These are phyloP conservation scores for Saturnispora dispora DNA, from an alignment of 805 yeast genomes.

Conservation along the genomic window DNA sequence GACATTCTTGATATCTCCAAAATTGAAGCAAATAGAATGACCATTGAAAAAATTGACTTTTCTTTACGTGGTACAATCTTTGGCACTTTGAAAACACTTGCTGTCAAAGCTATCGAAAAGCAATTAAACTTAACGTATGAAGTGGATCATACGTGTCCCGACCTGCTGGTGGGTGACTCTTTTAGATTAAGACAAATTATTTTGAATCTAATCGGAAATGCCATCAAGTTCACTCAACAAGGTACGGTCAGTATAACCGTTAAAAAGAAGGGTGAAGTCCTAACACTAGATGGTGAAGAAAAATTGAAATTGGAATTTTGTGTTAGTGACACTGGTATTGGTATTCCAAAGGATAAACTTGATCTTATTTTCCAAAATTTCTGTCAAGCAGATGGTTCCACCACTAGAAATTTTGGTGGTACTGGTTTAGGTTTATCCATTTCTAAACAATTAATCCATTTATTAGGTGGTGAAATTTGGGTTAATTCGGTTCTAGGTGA, in stretches of 20 bases:
- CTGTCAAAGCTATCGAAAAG: constrained; percentile 83
- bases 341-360: constrained; percentile 75
- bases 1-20: constrained; percentile 87
- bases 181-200: constrained; percentile 83
- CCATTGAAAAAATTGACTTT: constrained; percentile 82
- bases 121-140: constrained; percentile 71
- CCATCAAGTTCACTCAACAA: constrained; percentile 75
- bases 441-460: constrained; percentile 76
- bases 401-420: constrained; percentile 88
- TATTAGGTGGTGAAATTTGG: constrained; percentile 94
- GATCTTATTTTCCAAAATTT: constrained; percentile 83
- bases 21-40: constrained; percentile 91
- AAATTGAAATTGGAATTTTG: constrained; percentile 65
- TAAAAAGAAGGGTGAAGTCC: constrained; percentile 28
- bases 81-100: constrained; percentile 82
- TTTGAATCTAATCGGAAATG: constrained; percentile 79
- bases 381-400: constrained; percentile 91
- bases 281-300: constrained; percentile 27
- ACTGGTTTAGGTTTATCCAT: constrained; percentile 85
- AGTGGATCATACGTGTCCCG: constrained; percentile 83
- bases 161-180: constrained; percentile 78
- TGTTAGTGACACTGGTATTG: constrained; percentile 86
- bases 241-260: constrained; percentile 75
- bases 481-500: constrained; percentile 71
- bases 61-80: constrained; percentile 80